A percentile compares a stretch with the other conserved stretches of the same genome.
These are phyloP conservation scores for Dryadomyces sulphureus DNA, from an alignment of 2,329 filamentous ascomycete species.

Conservation along the genomic window DNA sequence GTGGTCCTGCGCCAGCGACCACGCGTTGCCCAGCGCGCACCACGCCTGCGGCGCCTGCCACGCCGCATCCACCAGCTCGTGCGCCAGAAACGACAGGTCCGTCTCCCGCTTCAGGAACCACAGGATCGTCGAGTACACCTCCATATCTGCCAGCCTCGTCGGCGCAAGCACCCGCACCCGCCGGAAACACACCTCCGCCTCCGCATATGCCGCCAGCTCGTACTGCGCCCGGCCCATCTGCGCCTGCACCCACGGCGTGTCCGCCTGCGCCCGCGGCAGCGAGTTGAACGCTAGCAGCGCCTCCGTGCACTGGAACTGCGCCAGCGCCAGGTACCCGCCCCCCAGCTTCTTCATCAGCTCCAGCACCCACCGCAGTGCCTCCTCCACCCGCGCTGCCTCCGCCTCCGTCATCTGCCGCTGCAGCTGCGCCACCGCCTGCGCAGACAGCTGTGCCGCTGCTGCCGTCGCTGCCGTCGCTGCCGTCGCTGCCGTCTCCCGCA, in stretches of 20 bases:
- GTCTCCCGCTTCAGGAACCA: slow-evolving; percentile 93
- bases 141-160: slow-evolving; percentile 83
- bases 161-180: slow-evolving; percentile 68
- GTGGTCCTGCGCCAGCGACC: slow-evolving; percentile 81
- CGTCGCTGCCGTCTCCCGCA: slow-evolving; percentile 6
- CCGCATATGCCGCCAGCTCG: slow-evolving; percentile 72
- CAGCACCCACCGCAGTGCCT: slow-evolving; percentile 61
- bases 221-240: slow-evolving; percentile 86
- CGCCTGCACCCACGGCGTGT: slow-evolving; percentile 85
- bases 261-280: slow-evolving; percentile 60
- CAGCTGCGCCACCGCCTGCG: slow-evolving; percentile 10
- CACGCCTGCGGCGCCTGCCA: slow-evolving; percentile 89
- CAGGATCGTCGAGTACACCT: slow-evolving; percentile 96
- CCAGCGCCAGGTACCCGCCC: slow-evolving; percentile 61
- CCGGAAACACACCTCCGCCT: slow-evolving; percentile 77
- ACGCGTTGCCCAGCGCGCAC: slow-evolving; percentile 91
- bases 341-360: slow-evolving; percentile 74
- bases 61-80: slow-evolving; percentile 74
- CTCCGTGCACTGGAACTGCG: slow-evolving; percentile 64
- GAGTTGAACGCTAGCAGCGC: slow-evolving; percentile 60
- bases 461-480: slow-evolving; percentile 2
- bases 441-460: neutral
- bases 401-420: slow-evolving; percentile 24
- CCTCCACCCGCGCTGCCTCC: slow-evolving; percentile 53
- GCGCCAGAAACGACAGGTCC: slow-evolving; percentile 80